These are phyloP conservation scores for Hyphopichia burtonii DNA, from an alignment of 1,139 yeast species.

Conservation along the genomic window DNA sequence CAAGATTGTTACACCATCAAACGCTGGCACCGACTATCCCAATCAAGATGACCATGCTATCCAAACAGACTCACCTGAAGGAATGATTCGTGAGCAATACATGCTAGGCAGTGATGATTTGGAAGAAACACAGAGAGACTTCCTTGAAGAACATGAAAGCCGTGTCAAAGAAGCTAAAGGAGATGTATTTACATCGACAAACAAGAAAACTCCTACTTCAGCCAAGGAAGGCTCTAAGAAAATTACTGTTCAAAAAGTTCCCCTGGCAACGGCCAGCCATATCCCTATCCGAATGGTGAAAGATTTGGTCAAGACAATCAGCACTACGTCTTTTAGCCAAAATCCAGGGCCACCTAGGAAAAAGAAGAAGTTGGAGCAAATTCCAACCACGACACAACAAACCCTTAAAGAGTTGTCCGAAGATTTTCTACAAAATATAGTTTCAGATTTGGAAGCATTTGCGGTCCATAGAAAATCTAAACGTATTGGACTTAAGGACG, in stretches of 20 bases:
- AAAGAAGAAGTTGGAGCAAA: constrained; percentile 4
- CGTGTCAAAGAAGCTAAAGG: not conserved
- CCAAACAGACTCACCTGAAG: constrained; percentile 7
- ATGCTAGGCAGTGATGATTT: constrained; percentile 12
- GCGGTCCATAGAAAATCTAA: constrained; percentile 31
- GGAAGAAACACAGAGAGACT: not conserved
- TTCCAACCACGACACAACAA: constrained; percentile 9
- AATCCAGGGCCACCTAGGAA: not conserved
- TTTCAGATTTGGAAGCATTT: constrained; percentile 34
- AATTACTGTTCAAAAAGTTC: too few species aligned
- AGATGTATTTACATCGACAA: too few species aligned
- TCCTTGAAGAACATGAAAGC: not conserved
- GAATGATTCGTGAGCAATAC: constrained; percentile 19
- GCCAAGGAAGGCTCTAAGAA: too few species aligned
- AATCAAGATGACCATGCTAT: not conserved
- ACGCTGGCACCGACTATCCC: not conserved
- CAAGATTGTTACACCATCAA: constrained; percentile 6
- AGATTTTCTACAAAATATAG: constrained; percentile 31
- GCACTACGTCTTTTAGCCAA: not conserved
- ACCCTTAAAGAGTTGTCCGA: constrained; percentile 22
- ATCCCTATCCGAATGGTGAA: constrained; percentile 8
- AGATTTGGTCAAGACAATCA: constrained; percentile 10
- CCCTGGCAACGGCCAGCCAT: not conserved
- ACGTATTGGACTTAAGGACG: constrained; percentile 34
- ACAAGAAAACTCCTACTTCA: too few species aligned